These are phyloP conservation scores for Withania somnifera DNA, from an alignment of 305 asterid species.

Conservation along the genomic window DNA sequence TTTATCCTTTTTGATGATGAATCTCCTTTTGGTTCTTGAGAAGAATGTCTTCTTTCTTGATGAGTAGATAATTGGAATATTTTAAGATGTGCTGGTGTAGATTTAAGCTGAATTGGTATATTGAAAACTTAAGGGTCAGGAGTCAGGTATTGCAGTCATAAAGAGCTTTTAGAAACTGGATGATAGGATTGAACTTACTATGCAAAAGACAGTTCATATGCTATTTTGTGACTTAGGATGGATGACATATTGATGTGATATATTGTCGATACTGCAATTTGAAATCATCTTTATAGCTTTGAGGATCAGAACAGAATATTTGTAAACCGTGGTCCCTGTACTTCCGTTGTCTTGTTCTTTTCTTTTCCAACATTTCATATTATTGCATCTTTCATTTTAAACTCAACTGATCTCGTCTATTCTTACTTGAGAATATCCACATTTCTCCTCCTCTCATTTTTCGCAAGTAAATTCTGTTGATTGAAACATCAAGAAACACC, in stretches of 20 bases:
- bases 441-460: background rate
- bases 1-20: background rate
- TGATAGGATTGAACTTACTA: background rate
- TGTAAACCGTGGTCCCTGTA: background rate
- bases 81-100: background rate
- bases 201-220: background rate
- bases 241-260: background rate
- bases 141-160: background rate
- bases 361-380: background rate
- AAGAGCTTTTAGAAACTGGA: background rate
- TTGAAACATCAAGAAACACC: background rate
- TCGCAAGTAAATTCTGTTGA: background rate
- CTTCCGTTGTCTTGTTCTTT: background rate
- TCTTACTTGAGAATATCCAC: background rate
- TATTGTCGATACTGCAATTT: background rate
- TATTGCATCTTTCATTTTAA: background rate
- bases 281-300: background rate
- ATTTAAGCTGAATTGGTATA: background rate
- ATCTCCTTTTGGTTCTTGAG: background rate
- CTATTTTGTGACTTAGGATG: background rate
- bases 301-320: background rate
- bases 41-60: background rate
- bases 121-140: background rate
- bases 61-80: background rate
- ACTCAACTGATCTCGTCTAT: background rate